Base-by-base conservation (phyloP, 1,284 basidiomycete species). In the Pholiota adiposa region DNA sequence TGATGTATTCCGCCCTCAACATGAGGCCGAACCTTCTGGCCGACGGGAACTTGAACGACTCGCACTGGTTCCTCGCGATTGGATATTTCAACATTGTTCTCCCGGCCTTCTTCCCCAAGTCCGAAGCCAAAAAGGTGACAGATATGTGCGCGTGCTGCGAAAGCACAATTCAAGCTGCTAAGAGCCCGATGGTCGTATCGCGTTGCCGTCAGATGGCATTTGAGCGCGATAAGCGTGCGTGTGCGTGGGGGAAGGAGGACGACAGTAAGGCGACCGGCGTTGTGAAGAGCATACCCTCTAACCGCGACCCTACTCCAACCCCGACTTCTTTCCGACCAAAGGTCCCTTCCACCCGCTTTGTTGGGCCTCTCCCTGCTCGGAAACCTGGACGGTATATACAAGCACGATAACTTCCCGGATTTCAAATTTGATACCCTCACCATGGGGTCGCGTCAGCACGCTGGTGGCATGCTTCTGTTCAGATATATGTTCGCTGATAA, bases 1-100 rank as follows among this genome's bases (percentile, higher is more conserved):
- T 93, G 84, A 88, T 93, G 83, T 93, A 93, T 71, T 88, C 89
- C 8, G 90, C 91, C 11, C 77, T 92, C 48, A 93, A 93, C 72
- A 73, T 92, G 46, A 83, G 91, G 6, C 85, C 88, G 1, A 83
- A 84, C 69, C 75, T 90, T 58, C 65, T 74, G 46, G 70, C 70
- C 18, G 73, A 77, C 63, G 77, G 75, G 60, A 73, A 75, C 8
- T 76, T 77, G 65, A 76, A 81, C 66, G 78, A 83, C 59, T 90
- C 88, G 12, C 90, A 89, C 76, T 91, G 88, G 85, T 90, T 86
- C 76, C 79, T 93, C 44, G 86, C 89, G 4, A 85, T 93, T 60
- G 87, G 88, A 3, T 93, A 91, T 73, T 92, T 92, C 78, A 92
- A 92, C 72, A 80, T 93, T 65, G 76, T 92, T 50, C 83, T 93